Conservation (phyloP, 768 basidiomycete genomes). For the Erythrobasidium yunnanense region DNA sequence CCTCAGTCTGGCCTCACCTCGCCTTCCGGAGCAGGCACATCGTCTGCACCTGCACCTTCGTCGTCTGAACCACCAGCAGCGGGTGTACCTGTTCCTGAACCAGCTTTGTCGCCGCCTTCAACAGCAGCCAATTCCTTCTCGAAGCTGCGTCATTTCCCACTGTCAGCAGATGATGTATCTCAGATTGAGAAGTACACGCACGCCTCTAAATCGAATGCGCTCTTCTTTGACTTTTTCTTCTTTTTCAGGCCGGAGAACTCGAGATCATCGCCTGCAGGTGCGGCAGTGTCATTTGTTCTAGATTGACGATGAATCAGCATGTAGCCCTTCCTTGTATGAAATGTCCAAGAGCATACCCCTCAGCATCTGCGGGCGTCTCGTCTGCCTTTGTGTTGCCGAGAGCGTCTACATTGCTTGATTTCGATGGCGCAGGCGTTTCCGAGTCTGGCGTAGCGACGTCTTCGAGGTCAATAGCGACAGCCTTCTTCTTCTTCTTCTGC, state of each 20-base stretch:
- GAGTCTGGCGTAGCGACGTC: conserved; percentile 29
- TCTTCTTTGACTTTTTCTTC: conserved; percentile 59
- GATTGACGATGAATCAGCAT: background rate
- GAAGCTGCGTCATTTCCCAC: conserved; percentile 43
- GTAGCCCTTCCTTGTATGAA: background rate
- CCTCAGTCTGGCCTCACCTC: conserved; percentile 28
- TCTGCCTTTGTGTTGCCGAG: conserved; percentile 19
- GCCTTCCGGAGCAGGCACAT: conserved; percentile 32
- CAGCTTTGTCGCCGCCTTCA: conserved; percentile 48
- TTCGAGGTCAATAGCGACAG: conserved; percentile 42
- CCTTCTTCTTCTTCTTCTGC: conserved; percentile 42
- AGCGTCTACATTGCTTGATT: background rate
- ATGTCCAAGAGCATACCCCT: background rate
- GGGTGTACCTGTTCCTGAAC: conserved; percentile 47
- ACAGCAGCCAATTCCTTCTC: conserved; percentile 77
- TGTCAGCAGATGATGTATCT: no score
- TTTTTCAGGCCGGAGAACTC: conserved; percentile 85
- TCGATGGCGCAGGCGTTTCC: background rate
- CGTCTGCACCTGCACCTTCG: conserved; percentile 31
- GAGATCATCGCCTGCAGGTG: conserved; percentile 52
- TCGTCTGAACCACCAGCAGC: conserved; percentile 42
- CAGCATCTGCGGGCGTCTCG: conserved; percentile 31
- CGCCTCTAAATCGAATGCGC: conserved; percentile 76
- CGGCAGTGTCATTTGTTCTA: conserved; percentile 16
- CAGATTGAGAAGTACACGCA: no score